These are phyloP conservation scores for Coemansia sp. DNA, from an alignment of 192 early-diverging fungal species.

Conservation along the genomic window DNA sequence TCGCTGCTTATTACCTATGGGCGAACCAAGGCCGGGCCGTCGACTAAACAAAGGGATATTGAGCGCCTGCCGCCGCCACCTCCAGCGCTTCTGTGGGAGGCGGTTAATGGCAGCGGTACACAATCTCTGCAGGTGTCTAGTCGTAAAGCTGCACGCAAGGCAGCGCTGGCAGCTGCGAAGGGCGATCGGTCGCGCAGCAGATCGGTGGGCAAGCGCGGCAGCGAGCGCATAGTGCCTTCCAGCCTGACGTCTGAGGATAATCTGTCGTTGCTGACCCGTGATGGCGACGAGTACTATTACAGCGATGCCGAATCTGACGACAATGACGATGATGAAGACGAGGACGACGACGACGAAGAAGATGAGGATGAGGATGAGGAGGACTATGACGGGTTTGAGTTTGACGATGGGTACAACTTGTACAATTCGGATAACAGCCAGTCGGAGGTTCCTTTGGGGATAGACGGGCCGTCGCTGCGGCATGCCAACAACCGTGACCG, in stretches of 20 bases:
- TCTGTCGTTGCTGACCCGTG: conserved; percentile 1
- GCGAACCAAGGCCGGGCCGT: conserved; percentile 12
- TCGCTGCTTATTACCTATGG: conserved; percentile 10
- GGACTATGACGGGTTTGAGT: conserved; percentile 10
- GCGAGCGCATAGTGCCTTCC: not conserved
- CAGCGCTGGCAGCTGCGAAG: not conserved
- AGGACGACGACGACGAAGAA: not conserved
- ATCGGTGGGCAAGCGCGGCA: not conserved
- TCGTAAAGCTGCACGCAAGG: not conserved
- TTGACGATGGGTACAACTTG: conserved; percentile 16
- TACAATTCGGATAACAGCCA: conserved; percentile 27
- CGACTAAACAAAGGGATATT: conserved; percentile 7
- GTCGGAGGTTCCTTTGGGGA: conserved; percentile 12
- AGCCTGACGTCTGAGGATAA: conserved; percentile 29
- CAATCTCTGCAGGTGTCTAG: not conserved
- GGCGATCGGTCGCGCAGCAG: conserved; percentile 1
- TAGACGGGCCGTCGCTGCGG: conserved; percentile 23
- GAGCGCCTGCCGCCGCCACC: conserved; percentile 39
- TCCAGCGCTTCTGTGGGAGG: conserved; percentile 11
- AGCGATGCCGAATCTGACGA: not conserved
- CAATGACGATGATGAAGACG: not conserved
- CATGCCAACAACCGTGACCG: conserved; percentile 40
- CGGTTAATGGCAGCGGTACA: not conserved
- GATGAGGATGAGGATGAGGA: conserved; percentile 3
- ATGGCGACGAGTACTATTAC: not conserved